Percentiles rank a stretch among this genome's conserved stretches.
phyloP scores from a whole-genome alignment of 495 filamentous ascomycete genomes.

The Aspergillus heteromorphus region DNA sequence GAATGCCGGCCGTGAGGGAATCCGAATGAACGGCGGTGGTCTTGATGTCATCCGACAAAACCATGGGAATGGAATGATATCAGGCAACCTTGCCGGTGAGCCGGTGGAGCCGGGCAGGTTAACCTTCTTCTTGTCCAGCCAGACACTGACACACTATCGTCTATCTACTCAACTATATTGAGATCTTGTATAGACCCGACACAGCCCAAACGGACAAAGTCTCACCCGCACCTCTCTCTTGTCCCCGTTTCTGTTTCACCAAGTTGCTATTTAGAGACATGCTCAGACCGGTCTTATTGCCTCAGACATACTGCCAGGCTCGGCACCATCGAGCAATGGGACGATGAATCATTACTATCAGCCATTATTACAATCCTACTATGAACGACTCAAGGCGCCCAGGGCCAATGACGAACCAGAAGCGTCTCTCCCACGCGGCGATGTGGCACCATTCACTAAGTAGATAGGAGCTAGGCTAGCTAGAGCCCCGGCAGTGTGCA shows the following conservation, averaged over 20 bases:
- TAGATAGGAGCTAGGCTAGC: not conserved
- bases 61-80: too few species aligned
- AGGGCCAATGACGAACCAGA: not conserved
- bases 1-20: not conserved
- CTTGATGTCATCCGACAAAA: not conserved
- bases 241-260: too few species aligned
- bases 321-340: not conserved
- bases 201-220: not conserved
- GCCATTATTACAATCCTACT: too few species aligned
- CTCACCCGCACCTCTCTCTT: not conserved
- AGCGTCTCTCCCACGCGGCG: not conserved
- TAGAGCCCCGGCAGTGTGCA: not conserved
- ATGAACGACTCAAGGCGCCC: not conserved
- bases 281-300: too few species aligned
- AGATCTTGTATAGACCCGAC: too few species aligned
- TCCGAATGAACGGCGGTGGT: too few species aligned
- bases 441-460: not conserved
- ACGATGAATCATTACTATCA: too few species aligned
- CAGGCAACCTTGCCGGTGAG: not conserved
- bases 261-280: too few species aligned
- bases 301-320: too few species aligned
- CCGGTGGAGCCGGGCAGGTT: not conserved
- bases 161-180: too few species aligned
- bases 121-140: too few species aligned
- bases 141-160: too few species aligned